Evolutionary conservation across 2,329 filamentous ascomycete genomes (phyloP).

Genomic region (Penicillium sp.): DNA sequence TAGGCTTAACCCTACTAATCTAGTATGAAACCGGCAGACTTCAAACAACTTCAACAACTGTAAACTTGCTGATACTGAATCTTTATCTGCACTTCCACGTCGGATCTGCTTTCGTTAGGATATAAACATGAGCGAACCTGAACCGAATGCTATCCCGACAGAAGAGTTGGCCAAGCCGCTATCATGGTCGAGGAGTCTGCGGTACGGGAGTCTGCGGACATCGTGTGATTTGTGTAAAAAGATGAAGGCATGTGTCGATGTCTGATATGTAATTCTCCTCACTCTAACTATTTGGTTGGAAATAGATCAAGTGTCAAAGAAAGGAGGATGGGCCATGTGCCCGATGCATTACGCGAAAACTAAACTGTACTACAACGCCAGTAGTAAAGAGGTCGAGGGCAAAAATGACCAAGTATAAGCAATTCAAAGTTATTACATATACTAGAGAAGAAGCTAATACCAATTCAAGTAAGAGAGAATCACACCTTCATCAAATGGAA

Average conservation of each 20-base stretch:
- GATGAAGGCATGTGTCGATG: constrained; percentile 9
- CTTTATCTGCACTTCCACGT: too few relatives aligned
- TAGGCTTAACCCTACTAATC: too few relatives aligned
- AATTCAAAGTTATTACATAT: background rate
- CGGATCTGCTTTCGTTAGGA: too few relatives aligned
- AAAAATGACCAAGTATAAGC: background rate
- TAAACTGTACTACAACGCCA: constrained; percentile 8
- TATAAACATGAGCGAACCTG: background rate
- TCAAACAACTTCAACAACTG: too few relatives aligned
- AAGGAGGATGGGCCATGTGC: background rate
- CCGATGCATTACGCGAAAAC: constrained; percentile 3
- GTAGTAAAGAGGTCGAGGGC: constrained; percentile 2
- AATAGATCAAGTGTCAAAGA: constrained; percentile 8
- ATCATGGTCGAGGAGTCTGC: background rate
- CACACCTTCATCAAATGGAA: constrained; percentile 8
- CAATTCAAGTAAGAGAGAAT: background rate
- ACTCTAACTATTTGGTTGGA: background rate
- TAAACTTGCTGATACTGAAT: too few relatives aligned
- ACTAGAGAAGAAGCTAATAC: background rate
- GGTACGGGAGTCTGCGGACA: constrained; percentile 3
- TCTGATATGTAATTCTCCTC: background rate
- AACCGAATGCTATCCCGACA: background rate
- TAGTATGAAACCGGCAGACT: too few relatives aligned
- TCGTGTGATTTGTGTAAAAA: constrained; percentile 9
- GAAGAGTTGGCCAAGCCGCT: background rate